Evolutionary conservation across 1,284 basidiomycete genomes (phyloP).

Genomic region (Apiotrichum porosum): DNA sequence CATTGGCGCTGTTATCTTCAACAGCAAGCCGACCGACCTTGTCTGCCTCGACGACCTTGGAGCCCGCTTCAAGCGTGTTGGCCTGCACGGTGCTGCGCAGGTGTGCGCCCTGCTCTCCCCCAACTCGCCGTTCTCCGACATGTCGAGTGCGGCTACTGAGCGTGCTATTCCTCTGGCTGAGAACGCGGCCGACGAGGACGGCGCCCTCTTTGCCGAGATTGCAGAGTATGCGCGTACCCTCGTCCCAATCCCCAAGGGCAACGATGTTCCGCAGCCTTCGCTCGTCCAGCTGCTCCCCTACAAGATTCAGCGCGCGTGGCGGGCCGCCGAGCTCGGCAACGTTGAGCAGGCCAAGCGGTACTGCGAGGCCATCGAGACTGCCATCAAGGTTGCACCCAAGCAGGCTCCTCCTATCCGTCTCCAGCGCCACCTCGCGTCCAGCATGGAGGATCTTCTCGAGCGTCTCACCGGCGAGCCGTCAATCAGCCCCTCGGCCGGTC

Average conservation of each 20-base stretch:
- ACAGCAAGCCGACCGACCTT: slow-evolving; percentile 58
- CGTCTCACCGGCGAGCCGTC: slow-evolving; percentile 69
- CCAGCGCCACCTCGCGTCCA: slow-evolving; percentile 62
- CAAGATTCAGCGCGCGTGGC: slow-evolving; percentile 71
- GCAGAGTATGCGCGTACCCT: slow-evolving; percentile 86
- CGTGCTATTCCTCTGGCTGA: slow-evolving; percentile 38
- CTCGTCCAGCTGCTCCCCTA: slow-evolving; percentile 85
- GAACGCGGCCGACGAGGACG: slow-evolving; percentile 53
- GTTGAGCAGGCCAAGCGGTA: slow-evolving; percentile 71
- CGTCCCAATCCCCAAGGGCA: slow-evolving; percentile 67
- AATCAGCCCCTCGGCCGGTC: slow-evolving; percentile 70
- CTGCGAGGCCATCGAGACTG: slow-evolving; percentile 80
- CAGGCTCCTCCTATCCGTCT: slow-evolving; percentile 49
- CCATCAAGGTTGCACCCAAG: slow-evolving; percentile 36
- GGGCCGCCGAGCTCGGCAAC: slow-evolving; percentile 74
- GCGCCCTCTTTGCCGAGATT: slow-evolving; percentile 83
- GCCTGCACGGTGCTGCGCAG: slow-evolving; percentile 82
- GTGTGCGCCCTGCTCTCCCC: slow-evolving; percentile 76
- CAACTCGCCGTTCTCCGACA: slow-evolving; percentile 67
- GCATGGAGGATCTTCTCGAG: slow-evolving; percentile 75
- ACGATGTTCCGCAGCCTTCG: slow-evolving; percentile 70
- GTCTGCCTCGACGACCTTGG: slow-evolving; percentile 81
- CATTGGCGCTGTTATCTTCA: slow-evolving; percentile 75
- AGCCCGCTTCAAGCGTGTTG: slow-evolving; percentile 67
- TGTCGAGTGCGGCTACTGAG: slow-evolving; percentile 32